These are phyloP conservation scores for Candida sanyaensis DNA, from an alignment of 1,139 yeast genomes.

Conservation along the genomic window DNA sequence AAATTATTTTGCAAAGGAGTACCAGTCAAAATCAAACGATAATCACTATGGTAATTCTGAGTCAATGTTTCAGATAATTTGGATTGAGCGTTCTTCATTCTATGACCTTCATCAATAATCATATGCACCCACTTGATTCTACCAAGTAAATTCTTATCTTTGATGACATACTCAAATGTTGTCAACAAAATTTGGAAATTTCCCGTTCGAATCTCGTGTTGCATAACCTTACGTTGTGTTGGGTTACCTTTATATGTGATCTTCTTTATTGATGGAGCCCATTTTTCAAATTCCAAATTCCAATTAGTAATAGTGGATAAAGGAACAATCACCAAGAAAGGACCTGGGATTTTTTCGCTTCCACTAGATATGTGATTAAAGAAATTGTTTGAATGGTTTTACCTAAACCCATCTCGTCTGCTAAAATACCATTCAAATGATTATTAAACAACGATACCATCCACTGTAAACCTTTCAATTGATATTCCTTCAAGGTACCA, in stretches of 20 bases:
- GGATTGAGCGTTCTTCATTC: constrained; percentile 81
- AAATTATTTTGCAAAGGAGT: constrained; percentile 84
- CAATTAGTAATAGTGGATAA: constrained; percentile 83
- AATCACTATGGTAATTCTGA: constrained; percentile 70
- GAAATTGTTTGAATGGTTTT: constrained; percentile 95
- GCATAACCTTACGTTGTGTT: constrained; percentile 64
- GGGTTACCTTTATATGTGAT: constrained; percentile 79
- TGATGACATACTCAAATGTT: constrained; percentile 77
- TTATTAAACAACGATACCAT: constrained; percentile 95
- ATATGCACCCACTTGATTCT: constrained; percentile 79
- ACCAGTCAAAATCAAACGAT: constrained; percentile 81
- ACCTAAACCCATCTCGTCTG: constrained; percentile 98
- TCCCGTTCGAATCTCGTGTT: constrained; percentile 60
- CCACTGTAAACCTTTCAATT: constrained; percentile 94
- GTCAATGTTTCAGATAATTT: constrained; percentile 72
- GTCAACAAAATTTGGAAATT: constrained; percentile 78
- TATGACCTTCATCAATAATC: constrained; percentile 89
- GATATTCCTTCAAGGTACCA: constrained; percentile 91
- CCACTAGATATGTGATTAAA: constrained; percentile 81
- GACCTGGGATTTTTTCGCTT: constrained; percentile 74
- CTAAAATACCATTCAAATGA: constrained; percentile 90
- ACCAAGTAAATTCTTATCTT: constrained; percentile 67
- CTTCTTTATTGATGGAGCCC: constrained; percentile 77
- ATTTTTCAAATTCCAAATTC: constrained; percentile 81
- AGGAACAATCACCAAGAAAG: constrained; percentile 80